Conservation (phyloP, 2,329 filamentous ascomycete genomes). For the Sclerotinia glacialis region DNA sequence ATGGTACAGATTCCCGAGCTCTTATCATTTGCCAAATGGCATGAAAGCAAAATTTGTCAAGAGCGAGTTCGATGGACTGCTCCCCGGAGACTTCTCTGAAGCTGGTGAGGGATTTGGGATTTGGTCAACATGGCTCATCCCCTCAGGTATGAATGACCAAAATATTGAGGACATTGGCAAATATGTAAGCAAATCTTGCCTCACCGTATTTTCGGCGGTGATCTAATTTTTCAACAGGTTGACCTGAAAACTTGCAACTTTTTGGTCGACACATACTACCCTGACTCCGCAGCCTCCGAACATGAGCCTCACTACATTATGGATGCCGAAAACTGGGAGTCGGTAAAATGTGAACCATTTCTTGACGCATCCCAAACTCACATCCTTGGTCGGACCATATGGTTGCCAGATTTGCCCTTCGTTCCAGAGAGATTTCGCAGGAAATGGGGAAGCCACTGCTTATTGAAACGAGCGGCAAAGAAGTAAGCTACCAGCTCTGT, state of each 20-base stretch:
- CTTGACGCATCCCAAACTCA: conserved; percentile 75
- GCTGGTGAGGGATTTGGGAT: conserved; percentile 64
- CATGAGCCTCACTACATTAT: conserved; percentile 79
- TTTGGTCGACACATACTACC: conserved; percentile 82
- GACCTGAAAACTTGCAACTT: conserved; percentile 75
- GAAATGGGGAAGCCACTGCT: conserved; percentile 85
- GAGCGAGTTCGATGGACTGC: conserved; percentile 82
- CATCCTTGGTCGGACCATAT: conserved; percentile 71
- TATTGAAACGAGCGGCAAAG: conserved; percentile 59
- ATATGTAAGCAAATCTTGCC: conserved; percentile 57
- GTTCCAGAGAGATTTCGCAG: conserved; percentile 68
- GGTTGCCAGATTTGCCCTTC: conserved; percentile 70
- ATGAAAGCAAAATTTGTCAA: conserved; percentile 87
- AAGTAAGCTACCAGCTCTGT: conserved; percentile 14
- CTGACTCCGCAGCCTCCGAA: conserved; percentile 54
- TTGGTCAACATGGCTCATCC: conserved; percentile 76
- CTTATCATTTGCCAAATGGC: conserved; percentile 81
- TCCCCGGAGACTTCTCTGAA: conserved; percentile 88
- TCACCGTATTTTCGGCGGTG: too few species aligned
- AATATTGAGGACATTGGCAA: conserved; percentile 86
- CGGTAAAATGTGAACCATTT: conserved; percentile 72
- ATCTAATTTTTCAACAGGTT: conserved; percentile 43
- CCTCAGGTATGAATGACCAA: conserved; percentile 84
- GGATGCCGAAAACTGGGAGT: conserved; percentile 74
- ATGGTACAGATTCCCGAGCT: conserved; percentile 96